These are phyloP conservation scores for Tetrapisispora arboricola DNA, from an alignment of 805 yeast species.

Conservation along the genomic window DNA sequence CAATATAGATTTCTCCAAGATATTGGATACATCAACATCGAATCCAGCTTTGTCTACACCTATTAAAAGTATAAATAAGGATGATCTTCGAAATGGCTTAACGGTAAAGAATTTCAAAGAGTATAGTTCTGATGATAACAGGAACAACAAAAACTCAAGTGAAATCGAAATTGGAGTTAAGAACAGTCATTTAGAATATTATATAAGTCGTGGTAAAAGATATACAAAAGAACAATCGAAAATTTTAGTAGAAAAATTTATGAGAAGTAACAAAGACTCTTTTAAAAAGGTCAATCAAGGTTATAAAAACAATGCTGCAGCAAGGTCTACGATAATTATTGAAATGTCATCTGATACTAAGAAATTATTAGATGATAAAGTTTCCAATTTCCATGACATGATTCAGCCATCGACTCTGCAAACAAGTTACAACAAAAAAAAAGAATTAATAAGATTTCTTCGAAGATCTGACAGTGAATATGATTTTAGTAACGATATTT, in stretches of 20 bases:
- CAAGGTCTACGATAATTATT: conserved; percentile 41
- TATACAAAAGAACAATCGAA: conserved; percentile 18
- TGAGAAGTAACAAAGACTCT: conserved; percentile 6
- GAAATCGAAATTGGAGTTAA: too few relatives aligned
- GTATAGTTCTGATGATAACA: too few relatives aligned
- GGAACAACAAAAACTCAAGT: not conserved
- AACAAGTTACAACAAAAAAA: conserved; percentile 12
- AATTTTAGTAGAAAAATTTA: conserved; percentile 2
- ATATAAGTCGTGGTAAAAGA: conserved; percentile 16
- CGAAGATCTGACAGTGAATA: conserved; percentile 41
- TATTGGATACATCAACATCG: not conserved
- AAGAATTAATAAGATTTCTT: conserved; percentile 44
- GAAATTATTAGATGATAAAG: conserved; percentile 22
- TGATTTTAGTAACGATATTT: conserved; percentile 38
- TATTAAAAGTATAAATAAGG: not conserved
- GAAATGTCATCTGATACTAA: conserved; percentile 30
- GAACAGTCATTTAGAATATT: conserved; percentile 6
- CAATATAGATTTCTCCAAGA: not conserved
- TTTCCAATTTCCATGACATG: conserved; percentile 12
- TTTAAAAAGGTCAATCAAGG: conserved; percentile 31
- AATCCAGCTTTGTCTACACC: conserved; percentile 2
- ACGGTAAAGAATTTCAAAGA: too few relatives aligned
- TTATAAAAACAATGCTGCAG: conserved; percentile 38
- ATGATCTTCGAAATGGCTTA: not conserved
- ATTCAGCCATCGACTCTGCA: conserved; percentile 21